Conservation (phyloP, 768 basidiomycete species). For the Punctularia strigosozonata region DNA sequence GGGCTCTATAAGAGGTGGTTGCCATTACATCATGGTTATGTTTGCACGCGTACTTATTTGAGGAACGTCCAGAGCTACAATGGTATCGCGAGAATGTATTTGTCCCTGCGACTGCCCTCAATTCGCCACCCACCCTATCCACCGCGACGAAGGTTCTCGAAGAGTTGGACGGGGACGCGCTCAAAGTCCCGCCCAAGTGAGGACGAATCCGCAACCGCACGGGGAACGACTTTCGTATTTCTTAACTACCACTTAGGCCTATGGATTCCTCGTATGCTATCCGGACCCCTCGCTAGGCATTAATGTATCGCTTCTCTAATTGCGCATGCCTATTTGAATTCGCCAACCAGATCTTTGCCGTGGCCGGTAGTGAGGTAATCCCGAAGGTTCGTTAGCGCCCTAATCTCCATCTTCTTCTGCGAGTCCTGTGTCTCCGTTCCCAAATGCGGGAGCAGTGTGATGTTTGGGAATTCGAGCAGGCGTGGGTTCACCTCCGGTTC, state of each 20-base stretch:
- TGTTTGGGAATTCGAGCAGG: constrained; percentile 69
- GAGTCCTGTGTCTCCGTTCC: constrained; percentile 81
- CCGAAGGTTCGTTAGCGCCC: constrained; percentile 66
- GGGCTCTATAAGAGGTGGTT: constrained; percentile 58
- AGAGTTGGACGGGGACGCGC: too few species aligned
- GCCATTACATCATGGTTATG: background rate
- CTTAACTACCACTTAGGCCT: too few species aligned
- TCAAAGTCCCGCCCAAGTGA: too few species aligned
- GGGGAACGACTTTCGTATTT: too few species aligned
- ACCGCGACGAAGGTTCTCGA: too few species aligned
- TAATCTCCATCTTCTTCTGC: constrained; percentile 73
- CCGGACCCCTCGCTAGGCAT: too few species aligned
- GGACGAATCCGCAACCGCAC: too few species aligned
- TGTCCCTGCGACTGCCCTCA: constrained; percentile 14
- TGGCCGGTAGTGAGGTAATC: constrained; percentile 55
- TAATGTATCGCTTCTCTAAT: too few species aligned
- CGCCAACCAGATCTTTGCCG: constrained; percentile 59
- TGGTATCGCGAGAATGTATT: constrained; percentile 78
- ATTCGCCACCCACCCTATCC: too few species aligned
- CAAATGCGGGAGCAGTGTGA: constrained; percentile 85
- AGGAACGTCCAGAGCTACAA: constrained; percentile 42
- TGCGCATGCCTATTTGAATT: constrained; percentile 26
- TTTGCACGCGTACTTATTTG: background rate
- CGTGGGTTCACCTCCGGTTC: constrained; percentile 74
- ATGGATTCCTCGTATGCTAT: too few species aligned